Base-by-base conservation (phyloP, 2,329 filamentous ascomycete genomes). In the Cryoendolithus antarcticus region DNA sequence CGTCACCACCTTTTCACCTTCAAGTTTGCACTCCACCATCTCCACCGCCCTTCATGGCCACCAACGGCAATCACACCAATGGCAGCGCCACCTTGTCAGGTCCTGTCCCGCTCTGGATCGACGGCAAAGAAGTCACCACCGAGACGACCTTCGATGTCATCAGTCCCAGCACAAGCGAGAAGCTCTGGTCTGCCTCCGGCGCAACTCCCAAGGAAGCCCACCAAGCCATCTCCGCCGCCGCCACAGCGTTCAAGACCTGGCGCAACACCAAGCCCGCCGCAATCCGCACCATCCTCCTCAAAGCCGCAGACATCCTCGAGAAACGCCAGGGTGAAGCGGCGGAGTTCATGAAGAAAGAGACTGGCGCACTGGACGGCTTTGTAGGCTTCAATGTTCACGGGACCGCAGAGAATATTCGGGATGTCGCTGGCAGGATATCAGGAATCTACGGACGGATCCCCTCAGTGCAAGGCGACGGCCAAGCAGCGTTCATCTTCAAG, bases 201-300 rank as follows among this genome's bases (percentile, higher is more conserved):
- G 74, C 72, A 28, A 74, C 76, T 2, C 62, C 70, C 30, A 58
- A 65, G 6, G 67, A 77, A 49, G 72, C 72, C 34, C 60, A 64
- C 2, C 66, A 74, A 46, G 78, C 78, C 21, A 60, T 71, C 11
- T 60, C 64, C 7, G 71, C 77, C 7, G 82, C 83, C 1, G 65
- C 76, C n/a, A 65, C 67, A 9, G 83, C 85, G 1, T 80, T 84
- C 59, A 71, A 71, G 32, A 62, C 70, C 42, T 93, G 85, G 85
- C 69, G 71, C 32, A 72, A 71, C 47, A 72, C 72, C 2, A 75
- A 74, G 34, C 72, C 77, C 1, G 54, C 64, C 15, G 55, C 68
- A 15, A 79, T 82, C 30, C 76, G 82, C 29, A 73, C 80, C 47
- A 75, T 93, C 46, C 69, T 93, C 42, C 63, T 81, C 42, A 77